These are phyloP conservation scores for Fusarium lyarnte DNA, from an alignment of 2,329 filamentous ascomycete species.

Conservation along the genomic window DNA sequence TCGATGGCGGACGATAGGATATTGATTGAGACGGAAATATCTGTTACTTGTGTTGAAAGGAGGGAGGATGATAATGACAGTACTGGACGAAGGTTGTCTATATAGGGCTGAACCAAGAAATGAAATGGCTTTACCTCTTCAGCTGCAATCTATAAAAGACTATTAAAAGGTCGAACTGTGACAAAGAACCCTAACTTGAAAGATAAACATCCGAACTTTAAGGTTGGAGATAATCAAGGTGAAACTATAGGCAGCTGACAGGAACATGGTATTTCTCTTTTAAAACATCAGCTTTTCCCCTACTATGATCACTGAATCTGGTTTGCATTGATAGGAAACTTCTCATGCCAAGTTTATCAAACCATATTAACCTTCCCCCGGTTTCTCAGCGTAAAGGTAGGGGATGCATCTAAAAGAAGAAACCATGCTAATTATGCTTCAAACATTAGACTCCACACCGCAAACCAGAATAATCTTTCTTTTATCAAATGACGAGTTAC, in stretches of 20 bases:
- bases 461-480: no score
- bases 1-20: neutral
- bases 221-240: no score
- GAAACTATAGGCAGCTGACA: fast-evolving
- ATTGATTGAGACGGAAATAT: neutral
- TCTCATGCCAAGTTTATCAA: no score
- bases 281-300: fast-evolving
- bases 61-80: neutral
- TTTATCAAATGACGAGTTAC: no score
- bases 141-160: fast-evolving
- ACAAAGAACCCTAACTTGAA: no score
- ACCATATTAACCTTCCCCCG: fast-evolving
- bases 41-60: conserved; percentile 1
- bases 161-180: no score
- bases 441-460: no score
- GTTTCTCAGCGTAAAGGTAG: neutral
- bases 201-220: no score
- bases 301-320: neutral
- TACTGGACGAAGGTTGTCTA: neutral
- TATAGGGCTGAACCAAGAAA: neutral
- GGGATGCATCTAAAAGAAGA: neutral
- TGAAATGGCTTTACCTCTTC: fast-evolving
- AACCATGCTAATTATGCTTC: neutral
- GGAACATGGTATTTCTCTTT: neutral
- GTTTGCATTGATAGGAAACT: fast-evolving